These are phyloP conservation scores for Yamadazyma friedrichii DNA, from an alignment of 1,139 yeast species.

Conservation along the genomic window DNA sequence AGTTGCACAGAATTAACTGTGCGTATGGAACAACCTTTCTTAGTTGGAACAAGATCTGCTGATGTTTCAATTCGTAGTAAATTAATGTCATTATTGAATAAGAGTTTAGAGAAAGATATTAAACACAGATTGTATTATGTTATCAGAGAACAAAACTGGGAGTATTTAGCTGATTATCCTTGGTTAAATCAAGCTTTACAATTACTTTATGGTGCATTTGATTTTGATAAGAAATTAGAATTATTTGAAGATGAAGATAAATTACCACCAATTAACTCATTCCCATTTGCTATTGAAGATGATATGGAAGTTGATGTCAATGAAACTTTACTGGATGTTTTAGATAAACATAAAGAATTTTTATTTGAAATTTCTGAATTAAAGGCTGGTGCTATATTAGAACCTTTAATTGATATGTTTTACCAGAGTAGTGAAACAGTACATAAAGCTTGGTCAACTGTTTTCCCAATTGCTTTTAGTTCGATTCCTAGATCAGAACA, in stretches of 20 bases:
- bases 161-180: slow-evolving; percentile 83
- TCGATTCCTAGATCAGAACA: slow-evolving; percentile 78
- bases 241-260: slow-evolving; percentile 50
- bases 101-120: slow-evolving; percentile 76
- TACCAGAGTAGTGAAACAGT: slow-evolving; percentile 80
- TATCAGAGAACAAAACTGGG: slow-evolving; percentile 95
- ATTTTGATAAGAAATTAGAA: slow-evolving; percentile 44
- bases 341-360: slow-evolving; percentile 53
- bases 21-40: slow-evolving; percentile 94
- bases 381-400: slow-evolving; percentile 58
- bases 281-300: slow-evolving; percentile 31
- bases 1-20: slow-evolving; percentile 89
- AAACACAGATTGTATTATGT: slow-evolving; percentile 81
- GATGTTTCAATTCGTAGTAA: slow-evolving; percentile 74
- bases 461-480: slow-evolving; percentile 79
- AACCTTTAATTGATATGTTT: slow-evolving; percentile 77
- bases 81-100: slow-evolving; percentile 77
- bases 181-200: slow-evolving; percentile 96
- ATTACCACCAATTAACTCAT: slow-evolving; percentile 53
- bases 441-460: slow-evolving; percentile 78
- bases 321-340: slow-evolving; percentile 31
- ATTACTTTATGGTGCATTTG: slow-evolving; percentile 76
- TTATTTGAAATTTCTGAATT: slow-evolving; percentile 43
- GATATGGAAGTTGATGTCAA: slow-evolving; percentile 30
- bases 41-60: slow-evolving; percentile 86